Evolutionary conservation across 176 grass and related monocot species (phyloP), one percentile per base, ranked within the genome.

Genomic region (Zizania latifolia): DNA sequence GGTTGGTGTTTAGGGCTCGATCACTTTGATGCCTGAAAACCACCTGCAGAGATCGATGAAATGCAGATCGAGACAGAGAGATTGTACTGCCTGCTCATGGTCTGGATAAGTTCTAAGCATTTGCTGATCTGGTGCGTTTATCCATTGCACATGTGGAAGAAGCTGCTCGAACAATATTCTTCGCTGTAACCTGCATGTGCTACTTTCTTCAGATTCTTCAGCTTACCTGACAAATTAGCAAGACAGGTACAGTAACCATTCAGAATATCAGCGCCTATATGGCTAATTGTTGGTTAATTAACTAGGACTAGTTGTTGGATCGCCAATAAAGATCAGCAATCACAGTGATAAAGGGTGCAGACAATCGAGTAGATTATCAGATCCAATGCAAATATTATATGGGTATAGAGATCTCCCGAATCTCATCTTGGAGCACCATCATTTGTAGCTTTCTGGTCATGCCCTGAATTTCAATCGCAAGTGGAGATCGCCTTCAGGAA

Each of bases 391-490:
- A 3, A 27, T 85, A 79, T 65, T 72, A 72, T 79, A 79, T 74
- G 68, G 27, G 11, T 10, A 23, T 53, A 13, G 29, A 83, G 74
- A 87, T 87, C 85, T 79, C 65, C 9, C 4, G 61, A 68, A 87
- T 82, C 80, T 87, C 68, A 53, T 78, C 80, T 40, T 17, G 32
- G 33, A 34, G 10, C 74, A 35, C 48, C 65, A 67, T 78, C 54
- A 44, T 23, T n/a, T 66, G 60, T 62, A 78, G 39, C 51, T 87
- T 68, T 83, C 67, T 55, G 51, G 50, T 78, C 50, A 61, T 5
- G 14, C 10, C 17, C 31, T 60, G 58, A 3, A 27, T 21, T 60
- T 66, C 58, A 36, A 40, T 28, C 31, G 29, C 39, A 53, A 78
- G 68, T 87, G 85, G 73, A 59, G 2, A n/a, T 53, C 79, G 23